Evolutionary conservation across 2,329 filamentous ascomycete species (phyloP).

Genomic region (Aureobasidium leucospermi): DNA sequence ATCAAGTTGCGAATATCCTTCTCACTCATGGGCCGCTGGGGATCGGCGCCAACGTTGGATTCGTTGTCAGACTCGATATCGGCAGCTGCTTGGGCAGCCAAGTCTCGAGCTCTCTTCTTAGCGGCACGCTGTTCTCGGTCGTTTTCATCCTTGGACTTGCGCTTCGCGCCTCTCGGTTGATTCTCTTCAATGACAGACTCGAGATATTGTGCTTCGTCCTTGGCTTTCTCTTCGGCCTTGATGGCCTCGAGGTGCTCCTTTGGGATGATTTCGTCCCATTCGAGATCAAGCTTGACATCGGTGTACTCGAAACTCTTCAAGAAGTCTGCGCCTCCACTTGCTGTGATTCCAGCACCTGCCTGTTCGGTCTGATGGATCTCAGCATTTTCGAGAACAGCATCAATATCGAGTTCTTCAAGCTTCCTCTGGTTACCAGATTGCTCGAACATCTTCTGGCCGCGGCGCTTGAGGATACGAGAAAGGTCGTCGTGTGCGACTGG

Average conservation of each 20-base stretch:
- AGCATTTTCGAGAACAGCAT: constrained; percentile 91
- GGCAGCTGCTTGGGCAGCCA: constrained; percentile 54
- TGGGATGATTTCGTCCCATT: constrained; percentile 98
- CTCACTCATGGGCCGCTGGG: constrained; percentile 80
- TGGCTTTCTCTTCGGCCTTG: constrained; percentile 80
- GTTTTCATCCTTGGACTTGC: constrained; percentile 59
- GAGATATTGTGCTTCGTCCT: constrained; percentile 74
- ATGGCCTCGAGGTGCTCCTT: constrained; percentile 84
- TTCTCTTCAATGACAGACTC: constrained; percentile 77
- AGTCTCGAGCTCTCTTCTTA: constrained; percentile 62
- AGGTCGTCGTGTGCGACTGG: constrained; percentile 91
- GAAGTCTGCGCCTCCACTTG: constrained; percentile 94
- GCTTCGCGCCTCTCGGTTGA: constrained; percentile 57
- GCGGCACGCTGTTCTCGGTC: constrained; percentile 58
- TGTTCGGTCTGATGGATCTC: constrained; percentile 96
- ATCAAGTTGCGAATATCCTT: constrained; percentile 92
- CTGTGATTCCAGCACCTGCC: constrained; percentile 87
- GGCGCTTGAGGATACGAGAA: constrained; percentile 90
- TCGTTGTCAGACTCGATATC: constrained; percentile 47
- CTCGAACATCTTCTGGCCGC: constrained; percentile 99
- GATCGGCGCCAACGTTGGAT: constrained; percentile 57
- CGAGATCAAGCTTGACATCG: constrained; percentile 91
- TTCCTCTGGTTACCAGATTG: constrained; percentile 95
- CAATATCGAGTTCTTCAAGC: constrained; percentile 93
- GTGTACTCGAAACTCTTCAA: constrained; percentile 85